Evolutionary conservation across 352 stramenopile genomes (phyloP), one percentile per base, ranked within the genome.

Genomic region (Globisporangium perplexum): DNA sequence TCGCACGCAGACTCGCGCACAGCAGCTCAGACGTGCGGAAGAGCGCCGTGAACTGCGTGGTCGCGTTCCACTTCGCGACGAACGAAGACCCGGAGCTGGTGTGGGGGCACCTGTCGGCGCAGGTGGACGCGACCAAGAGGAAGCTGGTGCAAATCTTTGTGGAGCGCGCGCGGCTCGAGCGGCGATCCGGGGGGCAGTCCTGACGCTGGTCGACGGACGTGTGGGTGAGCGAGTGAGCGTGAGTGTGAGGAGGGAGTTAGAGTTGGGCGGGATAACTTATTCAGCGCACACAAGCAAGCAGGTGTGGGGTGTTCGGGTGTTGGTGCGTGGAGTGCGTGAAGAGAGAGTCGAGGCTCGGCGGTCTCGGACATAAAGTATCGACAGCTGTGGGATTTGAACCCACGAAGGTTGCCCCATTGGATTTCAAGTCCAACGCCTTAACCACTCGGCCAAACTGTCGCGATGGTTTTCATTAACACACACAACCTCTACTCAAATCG

Each of bases 131-230:
- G 30, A 85, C 68, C 8, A 79, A 74, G 39, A 63, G 65, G 47
- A 76, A 72, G 48, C 53, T 92, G 14, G 67, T 92, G 11, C 67
- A 87, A 30, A 90, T 92, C 60, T 92, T 85, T 65, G 84, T 92
- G 30, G 66, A 88, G 47, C 81, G 78, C 38, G 69, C 65, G n/a
- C 77, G 71, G 47, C 66, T 73, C 47, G 59, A 83, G 44, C 69
- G 68, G 11, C 56, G 55, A 3, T 47, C 54, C 14, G 20, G 12
- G 15, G 4, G 3, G 45, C 22, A 35, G 35, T 59, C 53, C 45
- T 59, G 45, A 59, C 28, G 39, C 36, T 23, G n/a, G 17, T n/a
- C n/a, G n/a, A n/a, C 41, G 5, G 5, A 50, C 1, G 23, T 3
- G 38, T 18, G 48, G 47, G 48, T 41, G n/a, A 48, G 47, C 11